phyloP scores from a whole-genome alignment of 768 basidiomycete genomes.

The Macrolepiota dolichaula region DNA sequence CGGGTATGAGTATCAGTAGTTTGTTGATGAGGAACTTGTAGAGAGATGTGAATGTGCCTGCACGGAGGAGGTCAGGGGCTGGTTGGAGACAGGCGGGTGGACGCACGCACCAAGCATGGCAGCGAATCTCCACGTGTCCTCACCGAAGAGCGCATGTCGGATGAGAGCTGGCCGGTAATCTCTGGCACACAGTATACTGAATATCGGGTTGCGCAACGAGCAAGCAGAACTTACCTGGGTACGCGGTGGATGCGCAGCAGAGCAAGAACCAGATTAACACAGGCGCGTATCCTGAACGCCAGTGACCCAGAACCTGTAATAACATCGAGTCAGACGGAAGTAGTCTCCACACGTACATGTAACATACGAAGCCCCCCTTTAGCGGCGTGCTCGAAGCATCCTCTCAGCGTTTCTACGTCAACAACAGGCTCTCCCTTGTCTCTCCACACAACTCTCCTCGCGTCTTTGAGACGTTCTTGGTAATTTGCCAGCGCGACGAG shows the following conservation, averaged over 20 bases:
- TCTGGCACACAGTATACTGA: slow-evolving; percentile 30
- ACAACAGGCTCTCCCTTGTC: slow-evolving; percentile 74
- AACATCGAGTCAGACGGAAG: background rate
- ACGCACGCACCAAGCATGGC: slow-evolving; percentile 73
- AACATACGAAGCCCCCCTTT: slow-evolving; percentile 69
- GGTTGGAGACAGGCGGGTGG: background rate
- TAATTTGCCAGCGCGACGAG: slow-evolving; percentile 82
- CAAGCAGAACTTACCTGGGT: slow-evolving; percentile 48
- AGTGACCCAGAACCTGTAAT: slow-evolving; percentile 66
- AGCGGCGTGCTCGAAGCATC: slow-evolving; percentile 70
- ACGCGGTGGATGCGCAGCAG: slow-evolving; percentile 68
- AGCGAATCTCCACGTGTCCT: slow-evolving; percentile 80
- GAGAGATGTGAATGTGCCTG: slow-evolving; percentile 71
- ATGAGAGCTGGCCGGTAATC: slow-evolving; percentile 63
- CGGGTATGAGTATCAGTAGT: slow-evolving; percentile 66
- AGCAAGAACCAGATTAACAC: slow-evolving; percentile 77
- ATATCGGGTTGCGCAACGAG: background rate
- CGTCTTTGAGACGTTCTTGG: slow-evolving; percentile 69
- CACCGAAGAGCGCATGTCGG: slow-evolving; percentile 79
- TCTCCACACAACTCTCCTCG: slow-evolving; percentile 79
- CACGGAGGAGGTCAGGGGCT: background rate
- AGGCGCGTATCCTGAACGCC: slow-evolving; percentile 79
- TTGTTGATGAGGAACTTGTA: slow-evolving; percentile 81
- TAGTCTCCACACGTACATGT: background rate
- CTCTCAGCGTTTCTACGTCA: slow-evolving; percentile 61